These are phyloP conservation scores for Entomophthora muscae DNA, from an alignment of 371 early-diverging fungal genomes.

Conservation along the genomic window DNA sequence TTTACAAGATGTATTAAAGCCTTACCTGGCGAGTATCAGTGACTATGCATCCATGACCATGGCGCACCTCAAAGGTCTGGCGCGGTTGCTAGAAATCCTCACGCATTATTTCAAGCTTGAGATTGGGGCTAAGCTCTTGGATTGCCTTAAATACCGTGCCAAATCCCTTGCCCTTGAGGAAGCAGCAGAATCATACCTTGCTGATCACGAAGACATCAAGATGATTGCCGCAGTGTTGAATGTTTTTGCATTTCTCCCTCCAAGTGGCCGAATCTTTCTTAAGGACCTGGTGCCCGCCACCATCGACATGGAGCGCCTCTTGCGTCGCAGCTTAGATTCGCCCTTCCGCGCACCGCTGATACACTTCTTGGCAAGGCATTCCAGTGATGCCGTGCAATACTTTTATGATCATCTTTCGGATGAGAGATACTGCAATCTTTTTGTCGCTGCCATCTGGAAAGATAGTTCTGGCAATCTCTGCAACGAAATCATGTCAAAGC, in stretches of 20 bases:
- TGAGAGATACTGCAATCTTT: constrained; percentile 35
- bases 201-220: constrained; percentile 76
- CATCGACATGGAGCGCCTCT: constrained; percentile 58
- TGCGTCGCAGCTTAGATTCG: constrained; percentile 67
- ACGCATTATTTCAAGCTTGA: constrained; percentile 97
- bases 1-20: constrained; percentile 88
- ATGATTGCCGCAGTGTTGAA: constrained; percentile 87
- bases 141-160: constrained; percentile 87
- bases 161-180: constrained; percentile 64
- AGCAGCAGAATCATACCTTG: constrained; percentile 56
- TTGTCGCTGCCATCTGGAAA: constrained; percentile 41
- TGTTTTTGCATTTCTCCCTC: constrained; percentile 81
- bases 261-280: constrained; percentile 81
- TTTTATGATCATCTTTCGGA: constrained; percentile 57
- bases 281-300: constrained; percentile 73
- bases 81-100: constrained; percentile 76
- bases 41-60: constrained; percentile 87
- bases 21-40: constrained; percentile 83
- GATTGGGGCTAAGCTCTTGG: constrained; percentile 92
- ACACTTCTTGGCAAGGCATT: constrained; percentile 74
- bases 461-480: constrained; percentile 50
- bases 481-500: constrained; percentile 38
- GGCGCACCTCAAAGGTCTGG: constrained; percentile 81
- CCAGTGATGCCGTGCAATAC: constrained; percentile 64
- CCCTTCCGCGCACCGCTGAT: constrained; percentile 86